phyloP scores from a whole-genome alignment of 805 yeast species.

The Scheffersomyces ergatensis region DNA sequence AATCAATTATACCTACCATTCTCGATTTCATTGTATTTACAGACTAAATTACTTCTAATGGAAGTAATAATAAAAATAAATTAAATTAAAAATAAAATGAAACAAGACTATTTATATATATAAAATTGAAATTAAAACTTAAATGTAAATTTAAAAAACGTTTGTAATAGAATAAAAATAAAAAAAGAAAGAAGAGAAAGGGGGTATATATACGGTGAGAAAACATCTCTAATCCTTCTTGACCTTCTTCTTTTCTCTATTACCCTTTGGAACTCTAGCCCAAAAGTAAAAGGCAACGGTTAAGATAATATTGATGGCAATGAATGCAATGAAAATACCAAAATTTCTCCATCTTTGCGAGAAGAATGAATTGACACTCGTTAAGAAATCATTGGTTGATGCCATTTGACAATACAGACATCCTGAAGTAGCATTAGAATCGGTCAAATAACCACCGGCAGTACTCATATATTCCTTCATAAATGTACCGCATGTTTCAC shows the following conservation, averaged over 20 bases:
- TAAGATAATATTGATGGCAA: conserved; percentile 29
- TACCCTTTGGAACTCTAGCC: conserved; percentile 72
- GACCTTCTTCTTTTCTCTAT: conserved; percentile 30
- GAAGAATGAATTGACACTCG: conserved; percentile 39
- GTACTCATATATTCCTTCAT: conserved; percentile 25
- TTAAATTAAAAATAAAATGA: too few relatives aligned
- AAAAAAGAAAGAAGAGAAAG: too few relatives aligned
- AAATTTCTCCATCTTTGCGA: conserved; percentile 65
- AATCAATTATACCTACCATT: too few relatives aligned
- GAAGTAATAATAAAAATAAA: too few relatives aligned
- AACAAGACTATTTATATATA: too few relatives aligned
- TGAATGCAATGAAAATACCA: conserved; percentile 48
- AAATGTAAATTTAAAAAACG: too few relatives aligned
- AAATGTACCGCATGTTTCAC: conserved; percentile 20
- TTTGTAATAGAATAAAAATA: too few relatives aligned
- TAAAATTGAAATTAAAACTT: too few relatives aligned
- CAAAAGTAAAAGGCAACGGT: conserved; percentile 51
- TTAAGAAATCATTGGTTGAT: conserved; percentile 60
- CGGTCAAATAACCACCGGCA: conserved; percentile 49
- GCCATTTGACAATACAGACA: conserved; percentile 63
- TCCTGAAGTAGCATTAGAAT: conserved; percentile 41
- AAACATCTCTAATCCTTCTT: conserved; percentile 35
- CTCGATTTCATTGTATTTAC: too few relatives aligned
- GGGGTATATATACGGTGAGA: too few relatives aligned
- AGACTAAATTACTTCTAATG: too few relatives aligned